Evolutionary conservation across 2,329 filamentous ascomycete genomes (phyloP).

Genomic region (Colletotrichum chrysophilum): DNA sequence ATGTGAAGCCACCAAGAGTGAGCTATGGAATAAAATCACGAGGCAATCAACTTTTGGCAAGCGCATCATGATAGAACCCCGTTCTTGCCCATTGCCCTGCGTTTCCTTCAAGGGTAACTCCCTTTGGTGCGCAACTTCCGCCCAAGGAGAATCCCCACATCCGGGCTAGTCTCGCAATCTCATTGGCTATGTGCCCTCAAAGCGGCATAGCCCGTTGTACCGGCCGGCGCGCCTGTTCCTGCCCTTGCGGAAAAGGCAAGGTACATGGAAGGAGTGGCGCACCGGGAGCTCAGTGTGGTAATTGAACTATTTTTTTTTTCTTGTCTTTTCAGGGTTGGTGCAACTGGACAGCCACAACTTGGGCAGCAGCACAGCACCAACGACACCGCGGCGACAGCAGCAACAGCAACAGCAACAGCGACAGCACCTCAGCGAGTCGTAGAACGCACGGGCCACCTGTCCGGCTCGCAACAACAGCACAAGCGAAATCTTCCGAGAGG

Average conservation of each 20-base stretch:
- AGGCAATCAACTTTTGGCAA: background rate
- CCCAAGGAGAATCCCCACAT: background rate
- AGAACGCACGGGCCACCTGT: slow-evolving; percentile 13
- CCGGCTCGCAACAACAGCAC: slow-evolving; percentile 26
- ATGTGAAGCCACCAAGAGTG: background rate
- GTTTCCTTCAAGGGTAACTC: background rate
- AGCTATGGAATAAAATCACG: background rate
- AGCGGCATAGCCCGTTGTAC: slow-evolving; percentile 7
- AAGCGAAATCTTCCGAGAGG: slow-evolving; percentile 51
- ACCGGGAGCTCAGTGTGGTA: background rate
- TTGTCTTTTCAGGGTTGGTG: background rate
- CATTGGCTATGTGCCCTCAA: background rate
- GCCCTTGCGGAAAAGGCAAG: background rate
- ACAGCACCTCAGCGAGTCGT: background rate
- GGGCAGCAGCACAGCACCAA: background rate
- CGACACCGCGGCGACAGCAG: background rate
- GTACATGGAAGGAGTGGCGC: background rate
- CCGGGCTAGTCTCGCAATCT: background rate
- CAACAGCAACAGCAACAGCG: background rate
- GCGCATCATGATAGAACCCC: background rate
- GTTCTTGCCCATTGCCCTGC: background rate
- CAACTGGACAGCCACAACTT: background rate
- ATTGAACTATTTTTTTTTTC: background rate
- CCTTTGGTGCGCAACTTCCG: background rate
- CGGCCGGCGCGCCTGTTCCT: background rate